Percentiles rank a stretch among this genome's conserved stretches.
Evolutionary conservation across 1,139 yeast species (phyloP).

Genomic region (Protomyces gravidus): DNA sequence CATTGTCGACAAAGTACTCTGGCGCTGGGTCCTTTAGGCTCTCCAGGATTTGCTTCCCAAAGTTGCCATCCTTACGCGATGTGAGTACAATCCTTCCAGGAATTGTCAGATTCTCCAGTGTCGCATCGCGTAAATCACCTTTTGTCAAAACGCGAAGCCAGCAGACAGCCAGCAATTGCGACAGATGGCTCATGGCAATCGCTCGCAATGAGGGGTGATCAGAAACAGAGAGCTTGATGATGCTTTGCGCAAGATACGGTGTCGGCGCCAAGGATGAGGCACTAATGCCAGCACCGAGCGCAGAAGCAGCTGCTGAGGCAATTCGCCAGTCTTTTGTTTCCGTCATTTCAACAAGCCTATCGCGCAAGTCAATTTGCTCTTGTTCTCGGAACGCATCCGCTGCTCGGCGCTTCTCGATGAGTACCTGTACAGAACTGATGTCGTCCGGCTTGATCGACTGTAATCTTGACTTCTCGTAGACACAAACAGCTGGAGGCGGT

Average conservation of each 20-base stretch:
- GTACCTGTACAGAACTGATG: neutral
- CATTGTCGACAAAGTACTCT: conserved; percentile 44
- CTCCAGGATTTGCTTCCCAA: conserved; percentile 46
- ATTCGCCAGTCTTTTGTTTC: conserved; percentile 61
- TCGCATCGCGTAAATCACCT: conserved; percentile 48
- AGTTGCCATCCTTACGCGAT: conserved; percentile 45
- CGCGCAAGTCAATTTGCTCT: conserved; percentile 9
- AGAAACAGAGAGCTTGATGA: conserved; percentile 55
- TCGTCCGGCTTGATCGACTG: neutral
- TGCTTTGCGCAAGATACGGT: conserved; percentile 47
- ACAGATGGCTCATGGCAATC: conserved; percentile 59
- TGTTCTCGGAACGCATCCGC: conserved; percentile 15
- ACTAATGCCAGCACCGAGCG: conserved; percentile 49
- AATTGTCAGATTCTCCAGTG: conserved; percentile 37
- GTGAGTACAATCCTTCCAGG: conserved; percentile 44
- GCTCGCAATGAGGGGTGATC: conserved; percentile 72
- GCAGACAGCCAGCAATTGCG: conserved; percentile 54
- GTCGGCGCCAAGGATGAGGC: conserved; percentile 44
- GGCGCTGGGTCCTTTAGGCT: conserved; percentile 50
- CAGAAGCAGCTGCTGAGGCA: conserved; percentile 52
- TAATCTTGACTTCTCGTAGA: conserved; percentile 2
- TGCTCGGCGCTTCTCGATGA: neutral
- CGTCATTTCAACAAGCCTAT: conserved; percentile 13
- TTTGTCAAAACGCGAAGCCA: conserved; percentile 52
- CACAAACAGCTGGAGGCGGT: conserved; percentile 20